phyloP scores from a whole-genome alignment of 2,329 filamentous ascomycete genomes.

The Epichloe bromicola region DNA sequence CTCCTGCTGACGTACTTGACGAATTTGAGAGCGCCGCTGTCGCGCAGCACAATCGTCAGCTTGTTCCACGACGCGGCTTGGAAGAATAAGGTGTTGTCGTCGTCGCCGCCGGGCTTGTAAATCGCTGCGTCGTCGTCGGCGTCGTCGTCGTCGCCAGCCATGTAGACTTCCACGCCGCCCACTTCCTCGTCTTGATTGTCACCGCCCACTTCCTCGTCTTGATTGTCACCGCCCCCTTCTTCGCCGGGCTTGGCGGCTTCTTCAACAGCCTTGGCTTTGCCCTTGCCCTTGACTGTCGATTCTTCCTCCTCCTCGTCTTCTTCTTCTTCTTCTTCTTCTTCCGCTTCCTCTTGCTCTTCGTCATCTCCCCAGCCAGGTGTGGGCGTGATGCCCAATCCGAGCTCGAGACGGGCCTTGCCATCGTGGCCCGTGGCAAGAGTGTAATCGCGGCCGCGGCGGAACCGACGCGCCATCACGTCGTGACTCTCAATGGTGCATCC shows the following conservation, averaged over 20 bases:
- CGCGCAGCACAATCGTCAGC: slow-evolving; percentile 77
- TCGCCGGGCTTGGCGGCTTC: slow-evolving; percentile 17
- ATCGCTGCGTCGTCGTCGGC: slow-evolving; percentile 64
- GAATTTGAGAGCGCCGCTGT: slow-evolving; percentile 77
- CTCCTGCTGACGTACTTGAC: slow-evolving; percentile 86
- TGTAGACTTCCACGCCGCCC: slow-evolving; percentile 80
- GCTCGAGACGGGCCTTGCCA: slow-evolving; percentile 65
- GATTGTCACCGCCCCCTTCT: slow-evolving; percentile 18
- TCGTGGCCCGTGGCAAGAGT: slow-evolving; percentile 81
- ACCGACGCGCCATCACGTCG: slow-evolving; percentile 72
- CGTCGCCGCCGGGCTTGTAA: slow-evolving; percentile 68
- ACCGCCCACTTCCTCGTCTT: slow-evolving; percentile 16
- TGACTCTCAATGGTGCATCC: slow-evolving; percentile 59
- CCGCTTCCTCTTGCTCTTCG: slow-evolving; percentile 33
- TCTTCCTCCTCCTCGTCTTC: slow-evolving; percentile 22
- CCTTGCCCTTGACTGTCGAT: slow-evolving; percentile 16
- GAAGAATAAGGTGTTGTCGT: slow-evolving; percentile 56
- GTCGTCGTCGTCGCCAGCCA: slow-evolving; percentile 72
- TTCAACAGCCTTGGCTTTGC: slow-evolving; percentile 17
- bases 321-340: slow-evolving; percentile 38
- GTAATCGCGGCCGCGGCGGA: slow-evolving; percentile 80
- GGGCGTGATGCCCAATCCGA: slow-evolving; percentile 79
- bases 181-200: slow-evolving; percentile 36
- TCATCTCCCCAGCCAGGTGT: slow-evolving; percentile 73
- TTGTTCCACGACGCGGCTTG: slow-evolving; percentile 70